Base-by-base conservation (phyloP, 192 early-diverging fungal genomes). In the Linnemannia elongata region DNA sequence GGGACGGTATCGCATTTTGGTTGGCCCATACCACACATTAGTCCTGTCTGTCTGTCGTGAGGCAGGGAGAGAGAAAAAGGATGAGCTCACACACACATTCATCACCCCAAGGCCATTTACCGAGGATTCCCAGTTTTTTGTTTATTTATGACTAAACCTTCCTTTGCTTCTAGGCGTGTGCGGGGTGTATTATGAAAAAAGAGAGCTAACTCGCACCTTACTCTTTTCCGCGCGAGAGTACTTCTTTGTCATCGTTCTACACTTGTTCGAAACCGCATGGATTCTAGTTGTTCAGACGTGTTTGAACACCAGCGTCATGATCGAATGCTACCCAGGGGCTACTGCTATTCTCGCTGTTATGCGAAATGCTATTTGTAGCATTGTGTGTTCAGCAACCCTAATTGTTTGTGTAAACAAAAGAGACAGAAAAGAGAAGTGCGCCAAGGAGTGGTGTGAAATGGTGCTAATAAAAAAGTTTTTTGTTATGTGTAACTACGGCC, bases 81-180 rank as follows among this genome's bases (percentile, higher is more conserved):
- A 33, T 10, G 8, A 66, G 60, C 60, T 66, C 60, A 33, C n/a
- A 24, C 55, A 27, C 17, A 4, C 57, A 20, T 10, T 15, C 60
- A 12, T 27, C 27, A 33, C 27, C 10, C 27, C 10, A 30, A 66
- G 12, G 27, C 27, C 27, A 30, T 66, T 66, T 66, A 66, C 60
- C 60, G 60, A 15, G 60, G 60, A 66, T 66, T 66, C 60, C 57
- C 60, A 3, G 17, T 66, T 66, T 63, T 66, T 66, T 60, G n/a
- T 60, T n/a, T 57, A 8, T 4, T 57, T 24, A 57, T 57, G 24
- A 57, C 54, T 60, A 33, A 66, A 66, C 60, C 27, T 66, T 66
- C 60, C 27, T 66, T 10, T 10, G 8, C 22, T 63, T 63, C 57
- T 10, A n/a, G 57, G 57, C 8, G 57, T 63, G 57, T 63, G 57